Percentiles rank a stretch among this genome's conserved stretches.
phyloP scores from a whole-genome alignment of 1,284 basidiomycete species.

The Rhodotorula sp. region DNA sequence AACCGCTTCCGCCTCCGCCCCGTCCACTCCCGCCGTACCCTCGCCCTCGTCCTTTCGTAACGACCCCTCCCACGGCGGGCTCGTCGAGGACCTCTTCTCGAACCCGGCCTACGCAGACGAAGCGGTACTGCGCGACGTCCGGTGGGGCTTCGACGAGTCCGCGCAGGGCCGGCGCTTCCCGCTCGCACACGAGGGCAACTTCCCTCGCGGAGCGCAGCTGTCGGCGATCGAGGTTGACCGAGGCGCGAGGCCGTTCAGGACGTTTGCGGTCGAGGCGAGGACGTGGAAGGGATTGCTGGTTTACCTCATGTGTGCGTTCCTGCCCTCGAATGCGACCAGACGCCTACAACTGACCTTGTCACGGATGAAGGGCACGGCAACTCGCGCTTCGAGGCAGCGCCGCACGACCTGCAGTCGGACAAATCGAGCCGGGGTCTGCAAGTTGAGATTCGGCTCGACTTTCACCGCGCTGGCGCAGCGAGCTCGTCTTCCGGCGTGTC shows the following conservation, averaged over 20 bases:
- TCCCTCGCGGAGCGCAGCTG: slow-evolving; percentile 33
- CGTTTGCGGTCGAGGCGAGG: slow-evolving; percentile 37
- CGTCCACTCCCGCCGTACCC: not conserved
- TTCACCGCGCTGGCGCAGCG: slow-evolving; percentile 23
- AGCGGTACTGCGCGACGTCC: slow-evolving; percentile 16
- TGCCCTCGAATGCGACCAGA: too few relatives aligned
- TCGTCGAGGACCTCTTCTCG: slow-evolving; percentile 10
- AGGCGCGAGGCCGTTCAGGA: slow-evolving; percentile 47
- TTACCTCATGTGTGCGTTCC: slow-evolving; percentile 32
- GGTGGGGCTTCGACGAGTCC: slow-evolving; percentile 29
- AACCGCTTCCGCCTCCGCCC: not conserved
- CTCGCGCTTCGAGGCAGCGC: slow-evolving; percentile 35
- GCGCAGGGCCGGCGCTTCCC: slow-evolving; percentile 12
- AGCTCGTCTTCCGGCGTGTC: slow-evolving; percentile 5
- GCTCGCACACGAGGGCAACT: slow-evolving; percentile 30
- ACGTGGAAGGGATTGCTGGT: slow-evolving; percentile 31
- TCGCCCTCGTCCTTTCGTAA: not conserved
- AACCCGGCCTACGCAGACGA: slow-evolving; percentile 12
- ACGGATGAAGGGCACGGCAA: slow-evolving; percentile 32
- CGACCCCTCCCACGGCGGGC: slow-evolving; percentile 25
- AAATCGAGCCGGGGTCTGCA: slow-evolving; percentile 20
- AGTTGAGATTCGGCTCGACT: slow-evolving; percentile 23
- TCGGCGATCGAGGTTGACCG: slow-evolving; percentile 46
- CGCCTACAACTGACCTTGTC: not conserved
- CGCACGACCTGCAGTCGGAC: slow-evolving; percentile 28